Conservation (phyloP, 2,329 filamentous ascomycete species). For the Geosmithia flava region DNA sequence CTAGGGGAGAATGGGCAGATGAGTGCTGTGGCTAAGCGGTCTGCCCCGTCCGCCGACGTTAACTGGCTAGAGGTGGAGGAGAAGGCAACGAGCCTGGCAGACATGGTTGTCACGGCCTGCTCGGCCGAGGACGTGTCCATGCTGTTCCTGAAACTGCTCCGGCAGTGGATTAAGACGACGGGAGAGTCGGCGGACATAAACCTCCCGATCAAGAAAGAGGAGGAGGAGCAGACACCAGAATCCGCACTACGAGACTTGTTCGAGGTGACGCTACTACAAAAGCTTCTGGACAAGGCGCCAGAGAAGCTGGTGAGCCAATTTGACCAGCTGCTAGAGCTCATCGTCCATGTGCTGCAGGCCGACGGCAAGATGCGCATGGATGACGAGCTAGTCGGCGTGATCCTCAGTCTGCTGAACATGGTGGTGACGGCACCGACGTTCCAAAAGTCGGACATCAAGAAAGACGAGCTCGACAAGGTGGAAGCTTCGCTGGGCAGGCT, state of each 20-base stretch:
- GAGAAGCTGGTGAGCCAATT: slow-evolving; percentile 53
- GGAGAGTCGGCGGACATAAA: slow-evolving; percentile 10
- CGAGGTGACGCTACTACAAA: slow-evolving; percentile 51
- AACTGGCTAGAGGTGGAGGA: slow-evolving; percentile 32
- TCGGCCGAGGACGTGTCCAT: slow-evolving; percentile 44
- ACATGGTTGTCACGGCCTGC: slow-evolving; percentile 34
- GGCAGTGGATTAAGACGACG: slow-evolving; percentile 37
- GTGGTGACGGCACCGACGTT: slow-evolving; percentile 47
- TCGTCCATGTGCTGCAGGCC: slow-evolving; percentile 44
- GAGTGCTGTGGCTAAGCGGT: slow-evolving; percentile 30
- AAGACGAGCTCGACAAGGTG: slow-evolving; percentile 28
- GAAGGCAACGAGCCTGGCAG: slow-evolving; percentile 34
- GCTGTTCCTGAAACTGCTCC: slow-evolving; percentile 48
- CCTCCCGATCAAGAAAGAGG: slow-evolving; percentile 10
- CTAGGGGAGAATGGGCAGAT: slow-evolving; percentile 32
- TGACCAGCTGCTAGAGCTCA: slow-evolving; percentile 50
- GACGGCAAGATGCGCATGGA: slow-evolving; percentile 26
- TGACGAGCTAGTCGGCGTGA: slow-evolving; percentile 37
- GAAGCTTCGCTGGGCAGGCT: slow-evolving; percentile 34
- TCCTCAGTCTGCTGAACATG: slow-evolving; percentile 49
- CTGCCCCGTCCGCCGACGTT: slow-evolving; percentile 11
- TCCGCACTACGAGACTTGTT: slow-evolving; percentile 36
- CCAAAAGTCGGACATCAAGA: slow-evolving; percentile 30
- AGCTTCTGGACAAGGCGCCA: slow-evolving; percentile 49
- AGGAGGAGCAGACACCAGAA: slow-evolving; percentile 15